Evolutionary conservation across 2,329 filamentous ascomycete genomes (phyloP).

Genomic region (Hymenoscyphus repandus): DNA sequence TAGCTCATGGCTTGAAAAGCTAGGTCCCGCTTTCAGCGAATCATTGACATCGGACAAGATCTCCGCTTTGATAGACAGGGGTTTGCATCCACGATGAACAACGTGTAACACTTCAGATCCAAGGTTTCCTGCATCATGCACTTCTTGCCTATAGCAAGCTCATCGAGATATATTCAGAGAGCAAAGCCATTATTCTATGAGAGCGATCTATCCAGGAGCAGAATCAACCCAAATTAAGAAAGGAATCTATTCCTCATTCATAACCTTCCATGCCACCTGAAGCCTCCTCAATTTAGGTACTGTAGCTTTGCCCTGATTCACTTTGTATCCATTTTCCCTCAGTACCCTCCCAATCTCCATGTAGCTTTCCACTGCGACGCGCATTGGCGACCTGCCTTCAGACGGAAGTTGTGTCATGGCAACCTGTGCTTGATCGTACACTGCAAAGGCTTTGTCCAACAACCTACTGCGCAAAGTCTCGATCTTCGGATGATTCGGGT

Average conservation of each 20-base stretch:
- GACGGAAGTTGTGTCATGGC: slow-evolving; percentile 57
- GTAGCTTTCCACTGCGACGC: slow-evolving; percentile 68
- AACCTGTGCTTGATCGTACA: slow-evolving; percentile 49
- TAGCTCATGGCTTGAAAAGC: no score
- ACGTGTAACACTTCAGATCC: no score
- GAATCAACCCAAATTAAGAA: slow-evolving; percentile 8
- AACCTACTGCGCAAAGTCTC: slow-evolving; percentile 48
- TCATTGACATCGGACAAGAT: no score
- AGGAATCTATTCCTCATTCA: slow-evolving; percentile 31
- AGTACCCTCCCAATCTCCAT: slow-evolving; percentile 70
- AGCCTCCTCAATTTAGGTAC: slow-evolving; percentile 44
- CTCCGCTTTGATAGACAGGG: no score
- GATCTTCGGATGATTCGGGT: slow-evolving; percentile 42
- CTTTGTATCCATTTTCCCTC: slow-evolving; percentile 34
- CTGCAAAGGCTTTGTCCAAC: slow-evolving; percentile 53
- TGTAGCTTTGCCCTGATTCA: slow-evolving; percentile 39
- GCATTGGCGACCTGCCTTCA: slow-evolving; percentile 57
- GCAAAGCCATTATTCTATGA: no score
- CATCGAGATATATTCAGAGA: no score
- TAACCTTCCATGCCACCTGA: slow-evolving; percentile 52
- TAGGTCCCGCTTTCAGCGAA: no score
- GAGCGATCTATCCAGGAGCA: no score
- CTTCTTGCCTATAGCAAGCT: no score
- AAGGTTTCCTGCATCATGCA: no score
- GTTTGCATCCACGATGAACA: no score